phyloP scores from a whole-genome alignment of 345 rosid species.

The Turnera subulata region DNA sequence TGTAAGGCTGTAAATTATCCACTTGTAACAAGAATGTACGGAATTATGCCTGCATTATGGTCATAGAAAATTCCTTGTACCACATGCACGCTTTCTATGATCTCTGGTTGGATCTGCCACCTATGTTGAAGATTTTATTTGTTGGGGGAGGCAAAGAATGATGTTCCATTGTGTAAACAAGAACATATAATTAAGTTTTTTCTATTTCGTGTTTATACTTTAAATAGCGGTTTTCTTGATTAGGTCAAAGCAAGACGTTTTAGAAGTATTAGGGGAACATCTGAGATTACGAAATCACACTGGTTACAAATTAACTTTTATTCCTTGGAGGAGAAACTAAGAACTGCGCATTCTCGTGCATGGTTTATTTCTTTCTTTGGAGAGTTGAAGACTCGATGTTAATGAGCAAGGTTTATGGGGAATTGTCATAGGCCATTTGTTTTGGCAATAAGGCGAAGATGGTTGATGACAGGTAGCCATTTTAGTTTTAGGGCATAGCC shows the following conservation, averaged over 20 bases:
- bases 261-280: neutral
- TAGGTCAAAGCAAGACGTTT: neutral
- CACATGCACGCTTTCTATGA: neutral
- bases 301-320: too few relatives aligned
- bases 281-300: neutral
- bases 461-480: neutral
- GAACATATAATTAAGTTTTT: neutral
- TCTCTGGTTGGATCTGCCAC: slow-evolving; percentile 7
- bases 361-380: too few relatives aligned
- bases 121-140: slow-evolving; percentile 5
- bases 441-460: neutral
- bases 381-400: too few relatives aligned
- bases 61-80: neutral
- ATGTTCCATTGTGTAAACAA: neutral
- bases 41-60: slow-evolving; percentile 14
- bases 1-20: slow-evolving; percentile 23
- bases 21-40: slow-evolving; percentile 8
- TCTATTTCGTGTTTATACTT: neutral
- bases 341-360: too few relatives aligned
- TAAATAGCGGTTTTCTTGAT: neutral
- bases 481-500: neutral
- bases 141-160: neutral
- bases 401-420: too few relatives aligned
- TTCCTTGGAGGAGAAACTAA: too few relatives aligned
- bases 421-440: too few relatives aligned